phyloP scores from a whole-genome alignment of 2,329 filamentous ascomycete genomes.

The Nannizziopsis barbatae region DNA sequence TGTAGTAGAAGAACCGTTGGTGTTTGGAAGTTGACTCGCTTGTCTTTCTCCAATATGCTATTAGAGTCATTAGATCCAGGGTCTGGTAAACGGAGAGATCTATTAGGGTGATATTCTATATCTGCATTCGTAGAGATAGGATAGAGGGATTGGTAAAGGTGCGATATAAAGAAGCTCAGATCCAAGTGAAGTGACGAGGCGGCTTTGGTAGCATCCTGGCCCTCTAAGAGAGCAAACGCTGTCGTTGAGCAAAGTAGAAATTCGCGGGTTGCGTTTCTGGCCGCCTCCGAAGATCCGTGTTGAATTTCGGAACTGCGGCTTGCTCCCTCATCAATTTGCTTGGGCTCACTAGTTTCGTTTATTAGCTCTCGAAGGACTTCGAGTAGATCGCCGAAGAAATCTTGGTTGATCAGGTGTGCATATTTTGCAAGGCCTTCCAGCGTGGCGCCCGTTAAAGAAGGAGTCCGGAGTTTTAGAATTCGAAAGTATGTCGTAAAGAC shows the following conservation, averaged over 20 bases:
- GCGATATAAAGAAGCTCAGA: slow-evolving; percentile 85
- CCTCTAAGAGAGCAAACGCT: slow-evolving; percentile 88
- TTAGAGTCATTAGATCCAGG: slow-evolving; percentile 41
- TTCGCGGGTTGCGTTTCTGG: slow-evolving; percentile 71
- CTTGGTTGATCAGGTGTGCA: slow-evolving; percentile 93
- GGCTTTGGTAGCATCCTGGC: slow-evolving; percentile 82
- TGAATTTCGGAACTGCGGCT: slow-evolving; percentile 37
- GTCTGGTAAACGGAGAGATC: slow-evolving; percentile 60
- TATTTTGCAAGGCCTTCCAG: slow-evolving; percentile 90
- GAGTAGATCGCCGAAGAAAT: slow-evolving; percentile 93
- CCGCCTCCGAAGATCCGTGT: slow-evolving; percentile 40
- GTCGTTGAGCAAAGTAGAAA: slow-evolving; percentile 89
- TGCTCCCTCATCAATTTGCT: slow-evolving; percentile 33
- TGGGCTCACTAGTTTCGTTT: slow-evolving; percentile 39
- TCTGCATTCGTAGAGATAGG: slow-evolving; percentile 70
- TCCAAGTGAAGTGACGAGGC: slow-evolving; percentile 75
- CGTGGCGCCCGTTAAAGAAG: slow-evolving; percentile 89
- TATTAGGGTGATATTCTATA: slow-evolving; percentile 65
- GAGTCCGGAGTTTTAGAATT: slow-evolving; percentile 70
- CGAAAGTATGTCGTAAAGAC: slow-evolving; percentile 95
- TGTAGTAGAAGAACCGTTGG: slow-evolving; percentile 85
- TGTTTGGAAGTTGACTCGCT: slow-evolving; percentile 86
- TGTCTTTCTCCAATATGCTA: slow-evolving; percentile 23
- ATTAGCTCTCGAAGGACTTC: slow-evolving; percentile 92
- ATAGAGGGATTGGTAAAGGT: slow-evolving; percentile 79